These are phyloP conservation scores for Suillus variegatus DNA, from an alignment of 768 basidiomycete species.

Conservation along the genomic window DNA sequence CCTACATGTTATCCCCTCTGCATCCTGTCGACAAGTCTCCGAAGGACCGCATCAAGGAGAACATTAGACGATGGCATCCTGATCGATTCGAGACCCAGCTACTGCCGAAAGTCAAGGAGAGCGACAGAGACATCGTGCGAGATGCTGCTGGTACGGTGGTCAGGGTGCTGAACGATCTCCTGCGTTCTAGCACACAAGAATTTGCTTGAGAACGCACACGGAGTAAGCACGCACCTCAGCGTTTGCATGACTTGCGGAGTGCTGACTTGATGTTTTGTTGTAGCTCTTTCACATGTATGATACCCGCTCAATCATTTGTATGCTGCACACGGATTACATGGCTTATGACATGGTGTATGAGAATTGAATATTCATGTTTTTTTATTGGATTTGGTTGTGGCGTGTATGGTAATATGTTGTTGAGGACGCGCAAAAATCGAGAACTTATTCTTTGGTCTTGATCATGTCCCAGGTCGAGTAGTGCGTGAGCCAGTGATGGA, in stretches of 20 bases:
- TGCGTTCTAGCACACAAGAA: conserved; percentile 50
- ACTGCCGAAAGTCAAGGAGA: conserved; percentile 61
- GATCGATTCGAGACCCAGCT: conserved; percentile 78
- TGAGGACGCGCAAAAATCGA: background rate
- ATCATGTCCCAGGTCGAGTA: background rate
- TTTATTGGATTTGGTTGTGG: background rate
- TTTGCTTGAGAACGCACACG: conserved; percentile 30
- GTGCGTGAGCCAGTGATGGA: background rate
- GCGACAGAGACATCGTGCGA: conserved; percentile 65
- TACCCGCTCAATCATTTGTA: conserved; percentile 35
- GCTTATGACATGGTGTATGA: conserved; percentile 5
- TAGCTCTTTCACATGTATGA: conserved; percentile 28
- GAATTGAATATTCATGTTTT: conserved; percentile 2
- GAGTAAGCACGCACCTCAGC: conserved; percentile 25
- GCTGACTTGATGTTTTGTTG: conserved; percentile 14
- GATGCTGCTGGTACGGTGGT: conserved; percentile 74
- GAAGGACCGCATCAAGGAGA: conserved; percentile 77
- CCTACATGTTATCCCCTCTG: conserved; percentile 61
- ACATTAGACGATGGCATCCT: conserved; percentile 78
- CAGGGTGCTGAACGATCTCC: conserved; percentile 68
- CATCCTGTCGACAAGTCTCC: conserved; percentile 52
- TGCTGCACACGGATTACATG: conserved; percentile 17
- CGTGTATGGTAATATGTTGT: background rate
- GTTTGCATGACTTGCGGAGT: background rate
- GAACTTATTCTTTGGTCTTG: background rate